phyloP scores from a whole-genome alignment of 1,284 basidiomycete genomes.

The Rhodotorula sp. region DNA sequence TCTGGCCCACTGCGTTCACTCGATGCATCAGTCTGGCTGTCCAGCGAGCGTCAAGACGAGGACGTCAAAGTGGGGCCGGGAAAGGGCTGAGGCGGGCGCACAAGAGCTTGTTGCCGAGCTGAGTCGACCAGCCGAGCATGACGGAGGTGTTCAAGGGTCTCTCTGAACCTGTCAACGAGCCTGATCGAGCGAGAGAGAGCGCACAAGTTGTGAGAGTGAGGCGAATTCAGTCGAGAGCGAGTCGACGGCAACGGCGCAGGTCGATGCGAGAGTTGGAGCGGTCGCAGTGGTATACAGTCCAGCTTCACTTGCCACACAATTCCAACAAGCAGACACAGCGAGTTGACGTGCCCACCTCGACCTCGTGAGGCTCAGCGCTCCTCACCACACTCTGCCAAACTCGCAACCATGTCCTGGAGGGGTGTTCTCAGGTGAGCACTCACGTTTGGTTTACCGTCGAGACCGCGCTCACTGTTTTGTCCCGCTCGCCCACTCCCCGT shows the following conservation, averaged over 20 bases:
- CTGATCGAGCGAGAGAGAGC: too few species aligned
- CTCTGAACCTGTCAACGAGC: too few species aligned
- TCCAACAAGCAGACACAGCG: too few species aligned
- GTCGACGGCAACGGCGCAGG: too few species aligned
- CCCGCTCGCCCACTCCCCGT: not conserved
- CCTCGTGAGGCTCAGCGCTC: not conserved
- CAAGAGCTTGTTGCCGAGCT: conserved; percentile 29
- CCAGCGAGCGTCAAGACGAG: not conserved
- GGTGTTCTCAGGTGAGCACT: conserved; percentile 27
- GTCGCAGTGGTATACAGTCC: too few species aligned
- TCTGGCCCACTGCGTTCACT: conserved; percentile 55
- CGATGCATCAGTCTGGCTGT: not conserved
- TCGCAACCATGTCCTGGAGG: conserved; percentile 31
- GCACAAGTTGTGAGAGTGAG: not conserved
- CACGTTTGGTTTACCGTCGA: not conserved
- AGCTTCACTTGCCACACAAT: too few species aligned
- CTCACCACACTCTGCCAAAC: not conserved
- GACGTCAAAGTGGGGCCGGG: not conserved
- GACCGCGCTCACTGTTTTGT: too few species aligned
- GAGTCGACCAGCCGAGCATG: conserved; percentile 17
- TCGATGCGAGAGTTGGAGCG: too few species aligned
- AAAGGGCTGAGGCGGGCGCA: not conserved
- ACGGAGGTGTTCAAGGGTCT: not conserved
- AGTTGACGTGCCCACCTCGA: too few species aligned
- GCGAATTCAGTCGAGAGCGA: too few species aligned